A percentile compares a stretch with the other conserved stretches of the same genome.
Conservation (phyloP, 495 filamentous ascomycete species). For the Penicillium maclennaniae region DNA sequence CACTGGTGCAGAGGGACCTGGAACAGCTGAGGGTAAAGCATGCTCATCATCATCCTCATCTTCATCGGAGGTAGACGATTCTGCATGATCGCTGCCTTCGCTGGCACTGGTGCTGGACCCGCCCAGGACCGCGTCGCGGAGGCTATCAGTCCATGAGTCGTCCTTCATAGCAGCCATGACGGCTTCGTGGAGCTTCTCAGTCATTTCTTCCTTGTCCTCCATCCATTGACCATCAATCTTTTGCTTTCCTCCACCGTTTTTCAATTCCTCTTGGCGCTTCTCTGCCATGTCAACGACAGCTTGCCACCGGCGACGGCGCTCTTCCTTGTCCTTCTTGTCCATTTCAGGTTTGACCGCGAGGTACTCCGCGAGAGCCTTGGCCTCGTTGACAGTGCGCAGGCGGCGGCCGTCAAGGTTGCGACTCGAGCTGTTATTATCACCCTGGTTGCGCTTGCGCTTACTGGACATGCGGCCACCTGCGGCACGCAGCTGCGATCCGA, state of each 20-base stretch:
- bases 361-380: conserved; percentile 92
- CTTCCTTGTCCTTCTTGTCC: conserved; percentile 88
- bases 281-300: conserved; percentile 80
- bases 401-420: conserved; percentile 91
- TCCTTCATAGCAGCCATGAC: conserved; percentile 72
- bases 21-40: conserved; percentile 15
- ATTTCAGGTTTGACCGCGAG: conserved; percentile 94
- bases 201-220: conserved; percentile 82
- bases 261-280: conserved; percentile 73
- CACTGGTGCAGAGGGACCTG: conserved; percentile 24
- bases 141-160: conserved; percentile 49
- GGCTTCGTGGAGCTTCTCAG: conserved; percentile 78
- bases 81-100: conserved; percentile 36
- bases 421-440: conserved; percentile 81
- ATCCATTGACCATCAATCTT: conserved; percentile 88
- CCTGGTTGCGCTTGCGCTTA: conserved; percentile 80
- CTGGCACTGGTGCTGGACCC: conserved; percentile 52
- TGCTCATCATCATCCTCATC: conserved; percentile 49
- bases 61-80: conserved; percentile 41
- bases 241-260: conserved; percentile 59
- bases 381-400: conserved; percentile 86
- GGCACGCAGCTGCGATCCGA: conserved; percentile 93
- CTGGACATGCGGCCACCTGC: conserved; percentile 97
- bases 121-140: conserved; percentile 40
- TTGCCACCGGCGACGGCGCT: conserved; percentile 74